A percentile compares a stretch with the other conserved stretches of the same genome.
Conservation (phyloP, 2,329 filamentous ascomycete species). For the Zasmidium cellare region DNA sequence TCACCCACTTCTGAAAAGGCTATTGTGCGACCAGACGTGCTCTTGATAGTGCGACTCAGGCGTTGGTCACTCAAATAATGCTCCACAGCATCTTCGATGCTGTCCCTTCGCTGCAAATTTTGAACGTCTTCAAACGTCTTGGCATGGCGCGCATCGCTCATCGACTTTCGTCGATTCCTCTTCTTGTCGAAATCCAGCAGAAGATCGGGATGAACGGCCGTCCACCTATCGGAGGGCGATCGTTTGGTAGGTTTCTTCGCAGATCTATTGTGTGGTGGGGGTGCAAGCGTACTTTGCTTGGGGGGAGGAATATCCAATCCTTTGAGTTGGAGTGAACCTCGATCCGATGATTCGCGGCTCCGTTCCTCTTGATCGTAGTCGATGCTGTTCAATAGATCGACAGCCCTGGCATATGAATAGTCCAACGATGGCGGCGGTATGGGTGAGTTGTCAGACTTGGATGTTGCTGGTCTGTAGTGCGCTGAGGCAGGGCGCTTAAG, state of each 20-base stretch:
- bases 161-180: constrained; percentile 33
- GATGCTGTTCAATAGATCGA: constrained; percentile 25
- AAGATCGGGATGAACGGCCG: constrained; percentile 29
- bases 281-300: constrained; percentile 3
- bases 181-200: constrained; percentile 26
- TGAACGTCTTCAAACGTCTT: constrained; percentile 39
- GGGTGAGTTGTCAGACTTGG: constrained; percentile 21
- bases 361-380: constrained; percentile 12
- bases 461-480: constrained; percentile 23
- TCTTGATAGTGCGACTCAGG: constrained; percentile 81
- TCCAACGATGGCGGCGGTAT: constrained; percentile 29
- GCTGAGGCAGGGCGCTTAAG: constrained; percentile 13
- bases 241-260: constrained; percentile 17
- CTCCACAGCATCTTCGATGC: constrained; percentile 83
- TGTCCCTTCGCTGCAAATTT: constrained; percentile 65
- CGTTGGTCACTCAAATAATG: constrained; percentile 80
- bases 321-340: constrained; percentile 9
- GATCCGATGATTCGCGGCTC: constrained; percentile 16
- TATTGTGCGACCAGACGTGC: constrained; percentile 83
- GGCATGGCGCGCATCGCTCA: constrained; percentile 38
- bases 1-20: constrained; percentile 97
- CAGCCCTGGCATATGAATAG: constrained; percentile 32
- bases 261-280: constrained; percentile 2
- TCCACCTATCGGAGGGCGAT: constrained; percentile 21
- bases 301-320: constrained; percentile 13